Conservation (phyloP, 805 yeast genomes). For the Saccharomycopsis amapae region DNA sequence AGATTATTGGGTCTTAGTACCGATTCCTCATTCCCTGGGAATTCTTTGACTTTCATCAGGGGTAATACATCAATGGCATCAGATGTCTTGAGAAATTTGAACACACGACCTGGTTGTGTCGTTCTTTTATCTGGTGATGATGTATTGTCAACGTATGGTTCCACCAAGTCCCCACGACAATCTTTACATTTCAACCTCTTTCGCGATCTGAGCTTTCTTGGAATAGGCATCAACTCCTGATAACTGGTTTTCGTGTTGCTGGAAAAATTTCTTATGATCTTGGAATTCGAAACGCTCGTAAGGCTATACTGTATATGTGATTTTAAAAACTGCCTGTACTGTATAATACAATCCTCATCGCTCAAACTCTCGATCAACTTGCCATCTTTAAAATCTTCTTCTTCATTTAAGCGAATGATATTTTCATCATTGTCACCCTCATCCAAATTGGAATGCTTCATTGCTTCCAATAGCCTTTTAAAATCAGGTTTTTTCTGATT, state of each 20-base stretch:
- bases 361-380: neutral
- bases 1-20: neutral
- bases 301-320: constrained; percentile 10
- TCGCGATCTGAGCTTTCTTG: constrained; percentile 22
- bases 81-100: constrained; percentile 20
- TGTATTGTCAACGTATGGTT: constrained; percentile 23
- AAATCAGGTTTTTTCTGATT: neutral
- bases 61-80: constrained; percentile 26
- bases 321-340: constrained; percentile 4
- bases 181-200: constrained; percentile 23
- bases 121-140: neutral
- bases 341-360: constrained; percentile 3
- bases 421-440: neutral
- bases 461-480: neutral
- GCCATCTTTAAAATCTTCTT: constrained; percentile 6
- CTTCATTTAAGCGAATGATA: constrained; percentile 13
- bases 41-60: constrained; percentile 15
- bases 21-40: constrained; percentile 1
- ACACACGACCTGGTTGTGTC: constrained; percentile 9
- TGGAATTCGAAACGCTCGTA: constrained; percentile 24
- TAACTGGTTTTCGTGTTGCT: neutral
- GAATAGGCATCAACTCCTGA: constrained; percentile 21
- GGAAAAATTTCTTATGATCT: neutral
- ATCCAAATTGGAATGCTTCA: neutral
- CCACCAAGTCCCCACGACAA: constrained; percentile 22